These are phyloP conservation scores for Cladosporium cucumerinum DNA, from an alignment of 2,329 filamentous ascomycete genomes.

Conservation along the genomic window DNA sequence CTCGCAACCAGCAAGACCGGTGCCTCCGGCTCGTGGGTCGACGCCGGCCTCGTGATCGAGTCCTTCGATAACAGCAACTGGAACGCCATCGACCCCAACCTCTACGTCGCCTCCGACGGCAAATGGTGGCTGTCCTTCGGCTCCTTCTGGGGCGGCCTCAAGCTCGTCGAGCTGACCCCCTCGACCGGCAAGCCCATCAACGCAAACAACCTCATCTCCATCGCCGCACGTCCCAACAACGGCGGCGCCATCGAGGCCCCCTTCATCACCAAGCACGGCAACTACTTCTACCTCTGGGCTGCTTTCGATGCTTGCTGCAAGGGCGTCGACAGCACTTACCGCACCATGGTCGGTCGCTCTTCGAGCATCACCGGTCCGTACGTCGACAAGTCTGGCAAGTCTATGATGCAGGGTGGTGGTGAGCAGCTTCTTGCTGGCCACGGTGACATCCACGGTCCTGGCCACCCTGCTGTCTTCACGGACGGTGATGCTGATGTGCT, in stretches of 20 bases:
- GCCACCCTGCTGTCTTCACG: slow-evolving; percentile 59
- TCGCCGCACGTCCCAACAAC: slow-evolving; percentile 14
- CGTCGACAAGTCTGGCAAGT: slow-evolving; percentile 13
- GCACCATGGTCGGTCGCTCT: slow-evolving; percentile 14
- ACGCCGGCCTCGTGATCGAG: slow-evolving; percentile 56
- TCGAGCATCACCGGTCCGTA: slow-evolving; percentile 7
- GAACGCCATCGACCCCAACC: slow-evolving; percentile 53
- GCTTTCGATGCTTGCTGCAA: slow-evolving; percentile 16
- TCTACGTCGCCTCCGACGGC: slow-evolving; percentile 40
- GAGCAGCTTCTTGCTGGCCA: slow-evolving; percentile 60
- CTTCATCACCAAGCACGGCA: slow-evolving; percentile 16
- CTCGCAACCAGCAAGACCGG: slow-evolving; percentile 49
- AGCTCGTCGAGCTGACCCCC: slow-evolving; percentile 10
- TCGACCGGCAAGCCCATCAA: slow-evolving; percentile 15
- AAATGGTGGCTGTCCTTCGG: slow-evolving; percentile 60
- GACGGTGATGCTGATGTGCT: slow-evolving; percentile 36
- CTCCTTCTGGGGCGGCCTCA: slow-evolving; percentile 59
- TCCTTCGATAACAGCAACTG: slow-evolving; percentile 39
- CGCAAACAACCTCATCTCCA: slow-evolving; percentile 14
- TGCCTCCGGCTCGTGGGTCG: slow-evolving; percentile 58
- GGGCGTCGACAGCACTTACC: slow-evolving; percentile 15
- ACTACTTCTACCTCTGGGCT: slow-evolving; percentile 18
- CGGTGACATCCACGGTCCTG: slow-evolving; percentile 60
- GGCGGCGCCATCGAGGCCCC: slow-evolving; percentile 15
- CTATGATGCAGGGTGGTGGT: slow-evolving; percentile 51